A percentile compares a stretch with the other conserved stretches of the same genome.
These are phyloP conservation scores for Pilobolus umbonatus DNA, from an alignment of 192 early-diverging fungal genomes.

Conservation along the genomic window DNA sequence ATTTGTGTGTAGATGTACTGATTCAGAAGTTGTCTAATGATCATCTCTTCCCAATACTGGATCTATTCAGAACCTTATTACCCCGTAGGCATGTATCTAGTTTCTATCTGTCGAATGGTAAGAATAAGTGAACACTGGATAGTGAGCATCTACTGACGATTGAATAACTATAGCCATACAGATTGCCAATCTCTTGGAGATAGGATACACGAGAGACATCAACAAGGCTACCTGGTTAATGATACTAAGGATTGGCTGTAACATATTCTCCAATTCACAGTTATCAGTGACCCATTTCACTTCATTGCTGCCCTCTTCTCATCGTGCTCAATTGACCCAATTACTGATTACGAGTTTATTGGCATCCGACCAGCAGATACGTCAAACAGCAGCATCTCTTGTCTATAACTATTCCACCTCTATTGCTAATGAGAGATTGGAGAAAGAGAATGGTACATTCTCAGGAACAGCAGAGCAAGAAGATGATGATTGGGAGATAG, in stretches of 20 bases:
- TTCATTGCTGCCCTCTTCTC: slow-evolving; percentile 34
- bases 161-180: slow-evolving; percentile 7
- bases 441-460: slow-evolving; percentile 18
- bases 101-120: slow-evolving; percentile 42
- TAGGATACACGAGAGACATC: slow-evolving; percentile 9
- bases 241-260: slow-evolving; percentile 63
- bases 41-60: slow-evolving; percentile 58
- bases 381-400: slow-evolving; percentile 60
- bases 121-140: neutral
- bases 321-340: slow-evolving; percentile 51
- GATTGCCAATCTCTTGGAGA: slow-evolving; percentile 4
- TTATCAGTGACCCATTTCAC: slow-evolving; percentile 32
- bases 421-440: slow-evolving; percentile 40
- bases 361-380: slow-evolving; percentile 43
- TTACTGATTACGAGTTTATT: slow-evolving; percentile 59
- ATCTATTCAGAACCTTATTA: slow-evolving; percentile 57
- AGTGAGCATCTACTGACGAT: no score
- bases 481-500: slow-evolving; percentile 68
- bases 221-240: slow-evolving; percentile 50
- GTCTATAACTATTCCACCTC: slow-evolving; percentile 63
- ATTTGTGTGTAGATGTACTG: neutral
- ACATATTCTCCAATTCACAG: slow-evolving; percentile 44
- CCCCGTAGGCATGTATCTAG: slow-evolving; percentile 38
- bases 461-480: slow-evolving; percentile 31
- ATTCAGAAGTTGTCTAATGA: slow-evolving; percentile 34